Evolutionary conservation across 2,329 filamentous ascomycete genomes (phyloP).

Genomic region (Aspergillus hiratsukae): DNA sequence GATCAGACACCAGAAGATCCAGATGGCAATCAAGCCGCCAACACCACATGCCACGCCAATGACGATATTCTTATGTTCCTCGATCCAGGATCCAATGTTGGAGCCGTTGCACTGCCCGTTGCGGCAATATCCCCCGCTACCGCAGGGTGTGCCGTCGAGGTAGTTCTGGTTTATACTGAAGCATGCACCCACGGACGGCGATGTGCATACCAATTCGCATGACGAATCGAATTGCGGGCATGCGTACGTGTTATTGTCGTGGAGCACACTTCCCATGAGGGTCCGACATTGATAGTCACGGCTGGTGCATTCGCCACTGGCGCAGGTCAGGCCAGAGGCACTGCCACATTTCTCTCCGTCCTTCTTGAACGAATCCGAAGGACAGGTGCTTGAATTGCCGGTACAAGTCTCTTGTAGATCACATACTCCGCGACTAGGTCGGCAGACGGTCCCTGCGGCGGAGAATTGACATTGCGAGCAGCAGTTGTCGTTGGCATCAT

Average conservation of each 20-base stretch:
- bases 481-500: constrained; percentile 50
- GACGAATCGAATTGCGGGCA: constrained; percentile 60
- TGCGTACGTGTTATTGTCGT: constrained; percentile 71
- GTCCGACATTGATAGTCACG: constrained; percentile 84
- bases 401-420: constrained; percentile 81
- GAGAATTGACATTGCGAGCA: constrained; percentile 43
- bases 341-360: constrained; percentile 70
- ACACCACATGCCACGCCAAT: constrained; percentile 72
- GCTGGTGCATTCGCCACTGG: constrained; percentile 91
- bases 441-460: constrained; percentile 67
- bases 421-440: constrained; percentile 71
- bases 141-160: constrained; percentile 82
- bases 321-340: constrained; percentile 62
- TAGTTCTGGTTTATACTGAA: constrained; percentile 78
- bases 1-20: constrained; percentile 63
- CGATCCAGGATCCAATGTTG: constrained; percentile 72
- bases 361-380: constrained; percentile 62
- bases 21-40: constrained; percentile 67
- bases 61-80: constrained; percentile 70
- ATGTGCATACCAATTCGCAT: constrained; percentile 73
- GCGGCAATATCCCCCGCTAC: constrained; percentile 70
- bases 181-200: constrained; percentile 65
- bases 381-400: constrained; percentile 69
- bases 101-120: constrained; percentile 75
- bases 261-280: constrained; percentile 70